These are phyloP conservation scores for Pestalotiopsis fici DNA, from an alignment of 2,329 filamentous ascomycete genomes.

Conservation along the genomic window DNA sequence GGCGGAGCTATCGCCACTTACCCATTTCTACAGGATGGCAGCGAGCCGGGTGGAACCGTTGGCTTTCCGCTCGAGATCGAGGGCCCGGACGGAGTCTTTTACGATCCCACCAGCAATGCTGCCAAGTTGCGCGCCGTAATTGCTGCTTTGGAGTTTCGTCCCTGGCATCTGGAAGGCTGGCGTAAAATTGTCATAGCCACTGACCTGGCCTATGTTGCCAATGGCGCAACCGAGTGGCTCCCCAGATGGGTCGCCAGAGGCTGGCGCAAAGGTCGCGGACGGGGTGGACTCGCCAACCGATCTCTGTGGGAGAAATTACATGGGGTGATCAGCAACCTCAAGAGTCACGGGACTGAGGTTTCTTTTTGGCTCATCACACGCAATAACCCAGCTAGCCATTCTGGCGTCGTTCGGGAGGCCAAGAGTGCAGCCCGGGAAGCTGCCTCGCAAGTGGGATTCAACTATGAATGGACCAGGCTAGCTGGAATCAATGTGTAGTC, in stretches of 20 bases:
- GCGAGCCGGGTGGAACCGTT: conserved; percentile 12
- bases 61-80: conserved; percentile 31
- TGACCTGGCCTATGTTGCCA: conserved; percentile 46
- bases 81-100: conserved; percentile 29
- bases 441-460: conserved; percentile 15
- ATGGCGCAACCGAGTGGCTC: conserved; percentile 40
- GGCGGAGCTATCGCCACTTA: conserved; percentile 10
- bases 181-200: conserved; percentile 45
- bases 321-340: conserved; percentile 18
- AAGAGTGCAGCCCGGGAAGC: conserved; percentile 20
- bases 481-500: conserved; percentile 19
- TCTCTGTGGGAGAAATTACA: conserved; percentile 45
- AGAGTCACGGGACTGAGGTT: conserved; percentile 21
- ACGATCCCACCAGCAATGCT: conserved; percentile 36
- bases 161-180: conserved; percentile 41
- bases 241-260: conserved; percentile 37
- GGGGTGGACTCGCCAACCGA: conserved; percentile 35
- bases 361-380: conserved; percentile 27
- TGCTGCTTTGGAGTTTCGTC: conserved; percentile 41
- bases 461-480: conserved; percentile 22
- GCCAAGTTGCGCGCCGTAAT: conserved; percentile 46
- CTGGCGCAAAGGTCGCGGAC: conserved; percentile 33
- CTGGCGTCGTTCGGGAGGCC: conserved; percentile 20
- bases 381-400: conserved; percentile 13
- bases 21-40: background rate